These are phyloP conservation scores for Tricholomella constricta DNA, from an alignment of 768 basidiomycete genomes.

Conservation along the genomic window DNA sequence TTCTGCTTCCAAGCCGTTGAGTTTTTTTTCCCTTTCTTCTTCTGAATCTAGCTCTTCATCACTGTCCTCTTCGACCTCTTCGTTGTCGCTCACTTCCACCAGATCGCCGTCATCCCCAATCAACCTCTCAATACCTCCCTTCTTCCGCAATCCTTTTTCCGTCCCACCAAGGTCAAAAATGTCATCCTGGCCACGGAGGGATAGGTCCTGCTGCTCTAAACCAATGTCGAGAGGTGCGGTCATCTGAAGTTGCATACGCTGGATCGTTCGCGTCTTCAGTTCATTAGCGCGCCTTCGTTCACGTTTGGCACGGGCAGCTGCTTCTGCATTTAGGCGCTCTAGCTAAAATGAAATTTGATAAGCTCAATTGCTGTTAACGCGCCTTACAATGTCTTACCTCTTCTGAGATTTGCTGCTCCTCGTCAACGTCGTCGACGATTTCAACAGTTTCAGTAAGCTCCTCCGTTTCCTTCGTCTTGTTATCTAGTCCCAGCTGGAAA, in stretches of 20 bases:
- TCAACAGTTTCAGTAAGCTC: constrained; percentile 76
- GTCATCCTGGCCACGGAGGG: constrained; percentile 81
- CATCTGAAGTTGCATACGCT: constrained; percentile 97
- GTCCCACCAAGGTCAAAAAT: constrained; percentile 81
- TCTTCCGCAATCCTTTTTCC: constrained; percentile 43
- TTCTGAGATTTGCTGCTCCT: constrained; percentile 86
- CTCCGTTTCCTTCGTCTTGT: constrained; percentile 70
- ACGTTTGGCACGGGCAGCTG: constrained; percentile 69
- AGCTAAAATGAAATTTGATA: constrained; percentile 51
- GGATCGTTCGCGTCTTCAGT: constrained; percentile 81
- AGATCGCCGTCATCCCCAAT: constrained; percentile 39
- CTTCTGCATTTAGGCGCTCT: constrained; percentile 79
- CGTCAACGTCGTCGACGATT: constrained; percentile 70
- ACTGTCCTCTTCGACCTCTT: constrained; percentile 29
- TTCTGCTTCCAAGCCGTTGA: constrained; percentile 74
- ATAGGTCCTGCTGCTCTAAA: constrained; percentile 76
- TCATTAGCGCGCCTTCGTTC: constrained; percentile 88
- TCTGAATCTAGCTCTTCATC: constrained; percentile 58
- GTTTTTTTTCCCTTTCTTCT: constrained; percentile 68
- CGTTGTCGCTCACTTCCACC: constrained; percentile 37
- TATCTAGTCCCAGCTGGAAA: constrained; percentile 77
- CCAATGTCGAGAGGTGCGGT: constrained; percentile 97
- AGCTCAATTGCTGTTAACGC: background rate
- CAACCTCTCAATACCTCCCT: constrained; percentile 40
- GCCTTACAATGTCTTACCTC: constrained; percentile 55